A percentile compares a stretch with the other conserved stretches of the same genome.
Conservation (phyloP, 129 eudicot species). For the Sambucus nigra region DNA sequence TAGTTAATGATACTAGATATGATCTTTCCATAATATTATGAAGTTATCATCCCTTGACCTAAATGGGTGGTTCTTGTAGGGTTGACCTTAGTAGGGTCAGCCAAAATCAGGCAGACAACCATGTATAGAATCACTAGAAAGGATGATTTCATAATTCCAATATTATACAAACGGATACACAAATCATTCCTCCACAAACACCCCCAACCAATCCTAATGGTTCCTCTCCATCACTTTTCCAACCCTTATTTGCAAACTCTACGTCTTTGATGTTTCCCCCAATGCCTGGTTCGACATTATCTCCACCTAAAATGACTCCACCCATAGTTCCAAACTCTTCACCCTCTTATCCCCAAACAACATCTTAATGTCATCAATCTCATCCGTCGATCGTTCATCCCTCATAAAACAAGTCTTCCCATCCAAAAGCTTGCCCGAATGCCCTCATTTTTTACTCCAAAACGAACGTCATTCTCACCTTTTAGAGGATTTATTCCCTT, state of each 20-base stretch:
- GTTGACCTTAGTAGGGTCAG: no score
- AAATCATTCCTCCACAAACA: constrained; percentile 49
- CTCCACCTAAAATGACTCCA: constrained; percentile 24
- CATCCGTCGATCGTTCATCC: constrained; percentile 67
- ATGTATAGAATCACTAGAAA: no score
- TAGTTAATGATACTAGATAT: no score
- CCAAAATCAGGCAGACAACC: no score
- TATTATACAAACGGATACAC: no score
- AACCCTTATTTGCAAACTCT: constrained; percentile 65
- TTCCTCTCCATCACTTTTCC: constrained; percentile 90
- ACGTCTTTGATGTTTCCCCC: constrained; percentile 58
- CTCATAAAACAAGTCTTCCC: constrained; percentile 83
- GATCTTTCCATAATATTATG: no score
- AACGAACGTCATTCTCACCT: constrained; percentile 34
- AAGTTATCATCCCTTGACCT: no score
- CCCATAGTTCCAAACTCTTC: constrained; percentile 35
- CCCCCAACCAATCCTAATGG: constrained; percentile 70
- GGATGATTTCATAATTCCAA: no score
- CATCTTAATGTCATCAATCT: constrained; percentile 45
- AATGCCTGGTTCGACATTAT: constrained; percentile 67
- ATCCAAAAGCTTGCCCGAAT: constrained; percentile 66
- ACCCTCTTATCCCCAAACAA: constrained; percentile 62
- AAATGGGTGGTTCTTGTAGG: no score
- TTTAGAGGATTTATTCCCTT: constrained; percentile 52
- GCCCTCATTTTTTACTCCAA: constrained; percentile 59